Evolutionary conservation across 495 filamentous ascomycete species (phyloP), one percentile per base, ranked within the genome.

Genomic region (Penicillium diatomitis): DNA sequence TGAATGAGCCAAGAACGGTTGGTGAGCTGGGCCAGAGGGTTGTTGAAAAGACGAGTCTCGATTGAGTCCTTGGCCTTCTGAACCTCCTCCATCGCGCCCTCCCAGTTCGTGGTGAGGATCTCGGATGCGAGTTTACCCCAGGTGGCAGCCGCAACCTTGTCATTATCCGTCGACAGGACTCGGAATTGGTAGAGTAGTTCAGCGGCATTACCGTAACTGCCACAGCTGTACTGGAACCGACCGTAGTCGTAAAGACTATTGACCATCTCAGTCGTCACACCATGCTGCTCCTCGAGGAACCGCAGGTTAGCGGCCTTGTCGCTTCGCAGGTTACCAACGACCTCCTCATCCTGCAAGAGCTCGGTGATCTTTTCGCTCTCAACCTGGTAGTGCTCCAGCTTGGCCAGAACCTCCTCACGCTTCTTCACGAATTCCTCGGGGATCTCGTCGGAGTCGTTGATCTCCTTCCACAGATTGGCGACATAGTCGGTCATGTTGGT

Each of bases 401-500:
- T 79, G 64, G 83, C 75, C 56, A 96, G 75, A 52, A 96, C 90
- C 66, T 90, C 86, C 64, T 96, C 86, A 54, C 86, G 79, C 81
- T 87, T 90, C 63, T 85, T 84, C 49, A 80, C 74, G 63, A 89
- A 96, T 66, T 97, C 90, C 46, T 84, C 77, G 27, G 92, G 90
- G 44, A 85, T 72, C 40, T 87, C 75, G 38, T 87, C 78, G 48
- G 86, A 79, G 55, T 85, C 75, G 69, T 96, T 80, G 54, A 98
- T 80, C 64, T 95, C 83, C 62, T 83, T 78, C 74, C 94, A 87
- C 58, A 98, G 73, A 53, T 83, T 83, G 54, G 88, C 88, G 37
- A 96, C 87, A 65, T 94, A 98, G 68, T 97, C 92, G 57, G 82
- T 88, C 92, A 98, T 98, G 75, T 97, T 94, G 48, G 92, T 95